These are phyloP conservation scores for Botrytis paeoniae DNA, from an alignment of 2,329 filamentous ascomycete species.

Conservation along the genomic window DNA sequence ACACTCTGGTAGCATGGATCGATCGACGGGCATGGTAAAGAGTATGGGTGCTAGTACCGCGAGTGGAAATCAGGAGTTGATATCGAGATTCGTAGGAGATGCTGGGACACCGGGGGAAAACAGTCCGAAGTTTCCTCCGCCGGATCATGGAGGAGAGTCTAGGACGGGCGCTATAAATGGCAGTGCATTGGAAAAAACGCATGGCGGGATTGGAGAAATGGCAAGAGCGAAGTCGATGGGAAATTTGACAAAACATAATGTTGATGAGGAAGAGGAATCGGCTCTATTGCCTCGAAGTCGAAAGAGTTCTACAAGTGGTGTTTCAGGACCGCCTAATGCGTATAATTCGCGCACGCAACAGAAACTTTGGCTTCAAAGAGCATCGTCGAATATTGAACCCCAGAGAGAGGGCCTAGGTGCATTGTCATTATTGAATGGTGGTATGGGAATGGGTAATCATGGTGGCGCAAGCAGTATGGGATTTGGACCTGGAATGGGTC, in stretches of 20 bases:
- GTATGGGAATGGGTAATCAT: constrained; percentile 29
- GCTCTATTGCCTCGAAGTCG: constrained; percentile 46
- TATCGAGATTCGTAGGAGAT: constrained; percentile 57
- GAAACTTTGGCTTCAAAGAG: constrained; percentile 71
- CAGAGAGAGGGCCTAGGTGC: constrained; percentile 38
- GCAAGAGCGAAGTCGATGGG: constrained; percentile 18
- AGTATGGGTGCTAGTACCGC: constrained; percentile 24
- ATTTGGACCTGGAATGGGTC: constrained; percentile 1
- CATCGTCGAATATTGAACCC: constrained; percentile 68
- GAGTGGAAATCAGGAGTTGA: constrained; percentile 44
- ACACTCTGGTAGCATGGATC: constrained; percentile 38
- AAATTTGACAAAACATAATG: constrained; percentile 22
- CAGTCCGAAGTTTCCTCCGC: constrained; percentile 43
- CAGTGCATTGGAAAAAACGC: neutral
- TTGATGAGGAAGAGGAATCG: constrained; percentile 41
- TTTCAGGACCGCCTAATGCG: constrained; percentile 26
- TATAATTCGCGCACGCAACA: constrained; percentile 63
- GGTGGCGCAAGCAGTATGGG: constrained; percentile 18
- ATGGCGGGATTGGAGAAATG: constrained; percentile 14
- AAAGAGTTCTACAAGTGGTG: constrained; percentile 33
- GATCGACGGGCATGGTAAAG: constrained; percentile 18
- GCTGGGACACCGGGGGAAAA: constrained; percentile 50
- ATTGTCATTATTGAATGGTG: constrained; percentile 34
- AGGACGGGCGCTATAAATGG: constrained; percentile 31
- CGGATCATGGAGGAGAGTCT: constrained; percentile 27